phyloP scores from a whole-genome alignment of 2,329 filamentous ascomycete genomes.

The Rhynchosporium graminicola region DNA sequence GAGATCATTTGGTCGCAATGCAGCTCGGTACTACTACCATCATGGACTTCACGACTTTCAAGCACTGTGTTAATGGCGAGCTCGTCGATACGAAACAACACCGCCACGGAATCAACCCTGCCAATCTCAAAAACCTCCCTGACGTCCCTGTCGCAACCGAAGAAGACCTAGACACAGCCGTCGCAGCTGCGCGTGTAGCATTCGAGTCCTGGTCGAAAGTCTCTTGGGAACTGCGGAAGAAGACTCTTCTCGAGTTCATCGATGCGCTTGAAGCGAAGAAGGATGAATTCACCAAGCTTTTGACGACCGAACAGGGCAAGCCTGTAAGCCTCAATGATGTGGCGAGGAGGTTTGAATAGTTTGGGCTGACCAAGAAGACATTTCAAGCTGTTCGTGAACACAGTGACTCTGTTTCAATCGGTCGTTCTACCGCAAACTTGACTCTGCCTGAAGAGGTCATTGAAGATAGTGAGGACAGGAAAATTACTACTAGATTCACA shows the following conservation, averaged over 20 bases:
- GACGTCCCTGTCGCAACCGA: conserved; percentile 42
- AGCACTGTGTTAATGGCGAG: conserved; percentile 3
- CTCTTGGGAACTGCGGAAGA: conserved; percentile 46
- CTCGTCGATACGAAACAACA: not conserved
- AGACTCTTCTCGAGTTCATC: conserved; percentile 39
- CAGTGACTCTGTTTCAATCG: not conserved
- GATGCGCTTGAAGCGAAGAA: conserved; percentile 34
- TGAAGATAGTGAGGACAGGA: conserved; percentile 33
- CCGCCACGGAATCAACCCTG: conserved; percentile 32
- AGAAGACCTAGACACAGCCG: conserved; percentile 41
- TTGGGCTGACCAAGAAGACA: not conserved
- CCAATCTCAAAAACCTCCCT: conserved; percentile 24
- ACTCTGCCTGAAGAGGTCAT: conserved; percentile 21
- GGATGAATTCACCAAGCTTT: conserved; percentile 47
- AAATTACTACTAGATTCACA: conserved; percentile 46
- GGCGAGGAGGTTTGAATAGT: not conserved
- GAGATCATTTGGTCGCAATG: too few species aligned
- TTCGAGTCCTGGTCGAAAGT: conserved; percentile 51
- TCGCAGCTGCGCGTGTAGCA: conserved; percentile 42
- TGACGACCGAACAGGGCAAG: conserved; percentile 55
- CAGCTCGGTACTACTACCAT: not conserved
- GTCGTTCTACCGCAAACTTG: not conserved
- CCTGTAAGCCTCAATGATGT: conserved; percentile 40
- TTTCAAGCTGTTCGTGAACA: not conserved
- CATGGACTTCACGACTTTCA: conserved; percentile 13